Percentiles rank a stretch among this genome's conserved stretches.
Conservation (phyloP, 495 filamentous ascomycete species). For the Pseudotulostoma volvatum region DNA sequence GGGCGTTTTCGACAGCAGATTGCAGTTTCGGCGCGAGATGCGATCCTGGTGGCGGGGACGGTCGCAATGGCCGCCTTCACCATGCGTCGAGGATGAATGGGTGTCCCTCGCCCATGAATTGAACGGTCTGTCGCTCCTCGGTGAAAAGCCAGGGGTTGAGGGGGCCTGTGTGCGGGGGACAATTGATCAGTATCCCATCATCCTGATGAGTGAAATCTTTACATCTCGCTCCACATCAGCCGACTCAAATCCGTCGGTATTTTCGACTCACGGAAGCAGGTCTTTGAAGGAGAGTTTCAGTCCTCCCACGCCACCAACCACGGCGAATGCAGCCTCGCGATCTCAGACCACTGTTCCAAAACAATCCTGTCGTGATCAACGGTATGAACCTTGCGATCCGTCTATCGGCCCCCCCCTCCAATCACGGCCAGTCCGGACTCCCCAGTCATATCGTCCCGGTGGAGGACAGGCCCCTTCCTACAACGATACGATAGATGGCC, state of each 20-base stretch:
- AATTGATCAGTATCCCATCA: conserved; percentile 31
- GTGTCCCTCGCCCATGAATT: conserved; percentile 27
- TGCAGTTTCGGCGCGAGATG: too few relatives aligned
- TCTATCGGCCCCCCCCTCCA: background rate
- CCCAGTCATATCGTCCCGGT: too few relatives aligned
- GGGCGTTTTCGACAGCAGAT: too few relatives aligned
- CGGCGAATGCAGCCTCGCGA: too few relatives aligned
- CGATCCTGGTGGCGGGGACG: conserved; percentile 15
- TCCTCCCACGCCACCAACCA: conserved; percentile 21
- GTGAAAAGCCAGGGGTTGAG: conserved; percentile 21
- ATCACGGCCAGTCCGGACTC: too few relatives aligned
- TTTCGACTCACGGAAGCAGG: conserved; percentile 8
- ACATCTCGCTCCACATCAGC: conserved; percentile 6
- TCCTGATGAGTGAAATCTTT: conserved; percentile 16
- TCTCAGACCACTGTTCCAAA: too few relatives aligned
- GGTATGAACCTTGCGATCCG: background rate
- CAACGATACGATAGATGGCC: too few relatives aligned
- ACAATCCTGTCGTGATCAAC: too few relatives aligned
- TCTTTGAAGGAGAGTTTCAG: conserved; percentile 24
- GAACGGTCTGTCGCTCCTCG: conserved; percentile 16
- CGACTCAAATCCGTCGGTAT: conserved; percentile 2
- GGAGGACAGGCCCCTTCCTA: too few relatives aligned
- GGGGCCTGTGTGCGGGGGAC: conserved; percentile 25
- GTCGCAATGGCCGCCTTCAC: conserved; percentile 24
- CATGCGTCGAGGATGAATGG: conserved; percentile 30